Conservation (phyloP, 805 yeast genomes). For the Ascoidea rubescens region DNA sequence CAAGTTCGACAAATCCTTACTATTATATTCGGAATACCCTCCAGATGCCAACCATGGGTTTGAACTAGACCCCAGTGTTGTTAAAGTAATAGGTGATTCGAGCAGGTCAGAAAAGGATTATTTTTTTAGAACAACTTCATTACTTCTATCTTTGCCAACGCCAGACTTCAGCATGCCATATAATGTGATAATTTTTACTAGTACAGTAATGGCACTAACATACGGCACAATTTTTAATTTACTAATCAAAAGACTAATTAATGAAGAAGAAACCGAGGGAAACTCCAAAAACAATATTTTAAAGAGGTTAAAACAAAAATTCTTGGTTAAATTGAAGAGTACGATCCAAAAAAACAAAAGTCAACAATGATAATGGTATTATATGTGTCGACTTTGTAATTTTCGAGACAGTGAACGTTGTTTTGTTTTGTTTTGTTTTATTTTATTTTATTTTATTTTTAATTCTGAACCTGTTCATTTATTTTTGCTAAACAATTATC, state of each 20-base stretch:
- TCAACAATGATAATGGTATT: no score
- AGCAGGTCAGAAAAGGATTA: constrained; percentile 19
- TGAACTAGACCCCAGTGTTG: constrained; percentile 82
- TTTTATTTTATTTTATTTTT: no score
- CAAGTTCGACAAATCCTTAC: constrained; percentile 76
- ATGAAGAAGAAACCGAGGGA: constrained; percentile 54
- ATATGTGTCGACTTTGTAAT: no score
- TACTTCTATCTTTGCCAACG: constrained; percentile 76
- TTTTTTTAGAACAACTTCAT: constrained; percentile 70
- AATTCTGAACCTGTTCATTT: no score
- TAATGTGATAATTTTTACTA: constrained; percentile 86
- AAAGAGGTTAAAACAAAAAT: no score
- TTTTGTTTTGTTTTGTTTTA: no score
- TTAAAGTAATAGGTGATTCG: constrained; percentile 34
- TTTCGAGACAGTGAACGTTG: no score
- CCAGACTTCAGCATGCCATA: constrained; percentile 99
- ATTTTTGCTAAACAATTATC: no score
- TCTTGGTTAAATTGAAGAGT: background rate
- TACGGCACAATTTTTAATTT: constrained; percentile 81
- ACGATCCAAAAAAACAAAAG: background rate
- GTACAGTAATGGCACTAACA: constrained; percentile 84
- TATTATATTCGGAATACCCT: constrained; percentile 86
- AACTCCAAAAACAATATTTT: background rate
- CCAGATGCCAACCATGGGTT: constrained; percentile 99
- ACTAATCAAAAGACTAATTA: constrained; percentile 56